These are phyloP conservation scores for Aureobasidium lini DNA, from an alignment of 2,329 filamentous ascomycete genomes.

Conservation along the genomic window DNA sequence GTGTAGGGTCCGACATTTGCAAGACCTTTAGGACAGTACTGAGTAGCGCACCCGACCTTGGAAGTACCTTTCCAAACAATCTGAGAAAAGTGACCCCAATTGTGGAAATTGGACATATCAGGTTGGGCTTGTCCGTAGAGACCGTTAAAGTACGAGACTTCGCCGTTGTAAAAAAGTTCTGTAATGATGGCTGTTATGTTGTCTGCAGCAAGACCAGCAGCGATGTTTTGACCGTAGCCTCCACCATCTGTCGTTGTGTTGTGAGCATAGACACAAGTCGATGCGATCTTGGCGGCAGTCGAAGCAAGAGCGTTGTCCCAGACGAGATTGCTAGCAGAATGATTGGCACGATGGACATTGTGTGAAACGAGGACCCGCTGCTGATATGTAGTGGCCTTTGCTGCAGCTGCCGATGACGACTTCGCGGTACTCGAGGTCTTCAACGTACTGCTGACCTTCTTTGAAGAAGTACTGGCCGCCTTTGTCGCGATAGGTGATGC, in stretches of 20 bases:
- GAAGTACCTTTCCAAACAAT: constrained; percentile 61
- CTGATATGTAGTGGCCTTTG: constrained; percentile 22
- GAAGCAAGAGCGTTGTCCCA: constrained; percentile 60
- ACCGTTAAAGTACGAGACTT: constrained; percentile 51
- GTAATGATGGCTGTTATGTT: constrained; percentile 63
- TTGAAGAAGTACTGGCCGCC: neutral
- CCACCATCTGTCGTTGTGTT: constrained; percentile 57
- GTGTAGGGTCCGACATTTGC: constrained; percentile 34
- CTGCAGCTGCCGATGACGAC: neutral
- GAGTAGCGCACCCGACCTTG: constrained; percentile 55
- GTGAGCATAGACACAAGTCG: constrained; percentile 65
- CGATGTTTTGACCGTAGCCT: constrained; percentile 88
- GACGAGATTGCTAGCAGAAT: constrained; percentile 56
- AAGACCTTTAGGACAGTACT: constrained; percentile 50
- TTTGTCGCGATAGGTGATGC: neutral
- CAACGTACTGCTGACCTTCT: neutral
- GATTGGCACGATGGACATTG: constrained; percentile 80
- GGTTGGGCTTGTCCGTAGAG: constrained; percentile 56
- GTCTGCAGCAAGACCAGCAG: constrained; percentile 51
- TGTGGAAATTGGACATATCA: constrained; percentile 53
- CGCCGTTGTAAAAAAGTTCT: constrained; percentile 83
- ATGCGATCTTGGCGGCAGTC: constrained; percentile 58
- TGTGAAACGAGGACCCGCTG: constrained; percentile 59
- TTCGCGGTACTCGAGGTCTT: neutral
- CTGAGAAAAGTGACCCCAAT: constrained; percentile 70